phyloP scores from a whole-genome alignment of 495 filamentous ascomycete genomes.

The Lepidopterella palustris region DNA sequence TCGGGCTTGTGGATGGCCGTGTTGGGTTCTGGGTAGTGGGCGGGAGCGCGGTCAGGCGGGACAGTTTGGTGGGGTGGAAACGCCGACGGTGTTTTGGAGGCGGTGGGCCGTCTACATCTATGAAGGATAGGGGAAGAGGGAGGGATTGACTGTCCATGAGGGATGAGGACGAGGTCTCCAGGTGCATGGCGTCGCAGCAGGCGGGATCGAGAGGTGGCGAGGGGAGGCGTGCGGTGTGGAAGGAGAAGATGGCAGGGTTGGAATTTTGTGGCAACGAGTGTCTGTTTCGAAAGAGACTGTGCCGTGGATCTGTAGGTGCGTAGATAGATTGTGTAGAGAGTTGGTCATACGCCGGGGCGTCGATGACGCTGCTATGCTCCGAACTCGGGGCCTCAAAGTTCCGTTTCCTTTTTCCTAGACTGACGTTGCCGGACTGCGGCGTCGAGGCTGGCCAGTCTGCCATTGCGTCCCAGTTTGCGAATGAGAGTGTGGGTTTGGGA shows the following conservation, averaged over 20 bases:
- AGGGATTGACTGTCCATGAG: background rate
- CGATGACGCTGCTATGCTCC: constrained; percentile 6
- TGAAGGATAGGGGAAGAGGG: background rate
- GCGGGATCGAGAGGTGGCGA: background rate
- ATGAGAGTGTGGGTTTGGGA: background rate
- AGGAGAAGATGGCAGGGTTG: background rate
- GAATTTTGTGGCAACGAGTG: background rate
- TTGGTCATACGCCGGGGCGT: no score
- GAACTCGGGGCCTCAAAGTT: constrained; percentile 1
- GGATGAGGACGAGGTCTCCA: background rate
- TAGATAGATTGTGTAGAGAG: background rate
- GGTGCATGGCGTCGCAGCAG: background rate
- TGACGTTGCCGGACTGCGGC: background rate
- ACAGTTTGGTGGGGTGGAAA: background rate
- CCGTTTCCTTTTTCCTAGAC: constrained; percentile 24
- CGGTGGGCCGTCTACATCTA: background rate
- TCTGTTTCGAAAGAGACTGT: background rate
- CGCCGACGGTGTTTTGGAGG: background rate
- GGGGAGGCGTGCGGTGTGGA: background rate
- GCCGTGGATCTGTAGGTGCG: background rate
- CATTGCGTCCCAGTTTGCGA: constrained; percentile 6
- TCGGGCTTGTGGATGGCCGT: background rate
- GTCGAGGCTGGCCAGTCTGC: background rate
- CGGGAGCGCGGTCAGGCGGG: background rate
- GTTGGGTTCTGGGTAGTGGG: background rate